Conservation (phyloP, 2,329 filamentous ascomycete species). For the Ramichloridium luteum region DNA sequence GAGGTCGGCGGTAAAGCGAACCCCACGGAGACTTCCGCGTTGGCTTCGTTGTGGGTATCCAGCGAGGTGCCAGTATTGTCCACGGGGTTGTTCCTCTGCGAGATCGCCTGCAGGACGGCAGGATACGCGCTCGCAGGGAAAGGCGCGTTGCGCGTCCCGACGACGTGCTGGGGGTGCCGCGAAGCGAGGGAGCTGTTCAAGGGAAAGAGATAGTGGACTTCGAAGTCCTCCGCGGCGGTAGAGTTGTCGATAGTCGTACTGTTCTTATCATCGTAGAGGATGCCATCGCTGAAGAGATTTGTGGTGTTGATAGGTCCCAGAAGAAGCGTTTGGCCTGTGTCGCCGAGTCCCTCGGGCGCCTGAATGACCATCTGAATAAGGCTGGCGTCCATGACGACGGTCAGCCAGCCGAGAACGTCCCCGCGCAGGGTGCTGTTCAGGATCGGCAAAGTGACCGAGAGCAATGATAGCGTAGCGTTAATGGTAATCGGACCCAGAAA, state of each 20-base stretch:
- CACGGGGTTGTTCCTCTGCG: constrained; percentile 27
- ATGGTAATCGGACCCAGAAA: constrained; percentile 64
- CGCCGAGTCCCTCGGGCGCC: constrained; percentile 59
- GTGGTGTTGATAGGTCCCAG: constrained; percentile 54
- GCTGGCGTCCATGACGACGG: constrained; percentile 56
- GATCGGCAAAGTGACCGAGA: constrained; percentile 73
- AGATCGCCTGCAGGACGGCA: constrained; percentile 49
- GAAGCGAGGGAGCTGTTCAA: constrained; percentile 15
- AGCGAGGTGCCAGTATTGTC: constrained; percentile 55
- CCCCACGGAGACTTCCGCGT: constrained; percentile 60
- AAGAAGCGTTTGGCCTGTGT: constrained; percentile 57
- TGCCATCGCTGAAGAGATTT: constrained; percentile 40
- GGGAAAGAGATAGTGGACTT: constrained; percentile 21
- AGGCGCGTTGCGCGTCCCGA: constrained; percentile 33
- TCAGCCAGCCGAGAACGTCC: constrained; percentile 72
- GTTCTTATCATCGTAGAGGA: constrained; percentile 16
- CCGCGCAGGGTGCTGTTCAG: constrained; percentile 49
- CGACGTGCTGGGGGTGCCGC: constrained; percentile 18
- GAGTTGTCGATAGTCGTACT: constrained; percentile 10
- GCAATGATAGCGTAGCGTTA: constrained; percentile 59
- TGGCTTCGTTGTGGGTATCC: constrained; percentile 55
- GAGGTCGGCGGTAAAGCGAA: constrained; percentile 56
- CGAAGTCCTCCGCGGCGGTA: constrained; percentile 8
- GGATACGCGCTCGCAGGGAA: constrained; percentile 54
- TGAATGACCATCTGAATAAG: constrained; percentile 49